phyloP scores from a whole-genome alignment of 202 grass and related monocot species.

The Musa balbisiana region DNA sequence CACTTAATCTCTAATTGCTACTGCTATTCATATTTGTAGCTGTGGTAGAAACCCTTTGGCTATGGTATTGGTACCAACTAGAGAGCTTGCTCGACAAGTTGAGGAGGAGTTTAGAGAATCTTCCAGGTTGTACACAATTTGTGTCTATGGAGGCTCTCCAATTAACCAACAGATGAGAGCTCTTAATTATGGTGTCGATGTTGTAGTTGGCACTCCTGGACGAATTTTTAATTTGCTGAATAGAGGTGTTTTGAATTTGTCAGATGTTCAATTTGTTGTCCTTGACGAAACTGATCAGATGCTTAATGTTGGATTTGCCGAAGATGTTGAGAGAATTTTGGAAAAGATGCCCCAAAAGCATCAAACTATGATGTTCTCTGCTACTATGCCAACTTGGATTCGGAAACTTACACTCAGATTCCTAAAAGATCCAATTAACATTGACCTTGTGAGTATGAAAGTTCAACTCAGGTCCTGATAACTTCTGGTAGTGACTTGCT shows the following conservation, averaged over 20 bases:
- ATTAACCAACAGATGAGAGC: constrained; percentile 11
- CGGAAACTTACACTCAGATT: constrained; percentile 12
- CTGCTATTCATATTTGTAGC: neutral
- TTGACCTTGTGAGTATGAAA: constrained; percentile 19
- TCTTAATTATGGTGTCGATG: constrained; percentile 21
- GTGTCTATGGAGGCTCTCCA: constrained; percentile 18
- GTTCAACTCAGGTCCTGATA: neutral
- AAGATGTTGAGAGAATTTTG: constrained; percentile 22
- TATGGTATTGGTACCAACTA: constrained; percentile 9
- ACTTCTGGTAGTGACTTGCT: neutral
- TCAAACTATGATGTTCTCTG: constrained; percentile 25
- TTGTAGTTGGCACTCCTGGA: constrained; percentile 19
- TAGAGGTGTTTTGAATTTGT: constrained; percentile 19
- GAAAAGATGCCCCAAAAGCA: constrained; percentile 10
- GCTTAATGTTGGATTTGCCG: constrained; percentile 18
- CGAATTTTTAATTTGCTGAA: constrained; percentile 18
- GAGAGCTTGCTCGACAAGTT: constrained; percentile 20
- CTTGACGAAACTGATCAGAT: constrained; percentile 25
- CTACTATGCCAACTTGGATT: constrained; percentile 24
- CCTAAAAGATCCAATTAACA: constrained; percentile 18
- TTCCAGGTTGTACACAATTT: constrained; percentile 4
- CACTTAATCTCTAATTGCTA: neutral
- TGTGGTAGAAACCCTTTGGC: constrained; percentile 19
- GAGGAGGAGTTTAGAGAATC: constrained; percentile 21
- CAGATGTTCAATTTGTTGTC: constrained; percentile 22